A percentile compares a stretch with the other conserved stretches of the same genome.
phyloP scores from a whole-genome alignment of 2,329 filamentous ascomycete species.

The Cladosporium sp. region DNA sequence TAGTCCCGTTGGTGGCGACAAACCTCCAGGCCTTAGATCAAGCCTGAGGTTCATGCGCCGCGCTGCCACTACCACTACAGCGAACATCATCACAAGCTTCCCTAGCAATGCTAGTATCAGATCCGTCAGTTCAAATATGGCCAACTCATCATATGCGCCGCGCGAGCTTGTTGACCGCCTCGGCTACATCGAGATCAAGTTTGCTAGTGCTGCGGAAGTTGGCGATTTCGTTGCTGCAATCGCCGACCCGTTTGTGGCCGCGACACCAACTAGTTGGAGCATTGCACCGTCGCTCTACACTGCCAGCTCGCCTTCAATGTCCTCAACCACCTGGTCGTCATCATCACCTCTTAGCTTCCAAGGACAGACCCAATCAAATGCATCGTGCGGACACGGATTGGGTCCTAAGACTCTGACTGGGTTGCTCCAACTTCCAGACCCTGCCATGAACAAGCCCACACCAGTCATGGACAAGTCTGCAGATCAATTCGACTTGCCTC shows the following conservation, averaged over 20 bases:
- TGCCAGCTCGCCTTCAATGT: slow-evolving; percentile 11
- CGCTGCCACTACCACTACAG: neutral
- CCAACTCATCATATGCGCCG: slow-evolving; percentile 10
- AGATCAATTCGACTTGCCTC: slow-evolving; percentile 5
- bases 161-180: slow-evolving; percentile 11
- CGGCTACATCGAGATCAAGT: slow-evolving; percentile 18
- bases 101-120: slow-evolving; percentile 16
- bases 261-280: slow-evolving; percentile 10
- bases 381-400: neutral
- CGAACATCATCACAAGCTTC: neutral
- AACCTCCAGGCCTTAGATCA: slow-evolving; percentile 3
- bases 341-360: slow-evolving; percentile 15
- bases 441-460: slow-evolving; percentile 9
- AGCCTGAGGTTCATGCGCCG: slow-evolving; percentile 16
- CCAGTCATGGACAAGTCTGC: slow-evolving; percentile 11
- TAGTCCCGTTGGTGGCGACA: slow-evolving; percentile 3
- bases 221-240: slow-evolving; percentile 7
- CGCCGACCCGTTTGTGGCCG: slow-evolving; percentile 14
- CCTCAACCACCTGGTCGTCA: slow-evolving; percentile 4
- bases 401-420: slow-evolving; percentile 14
- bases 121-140: slow-evolving; percentile 14
- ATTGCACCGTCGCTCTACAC: slow-evolving; percentile 14
- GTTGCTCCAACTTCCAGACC: slow-evolving; percentile 11
- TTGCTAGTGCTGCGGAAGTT: slow-evolving; percentile 2
- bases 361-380: neutral